Conservation (phyloP, 495 filamentous ascomycete genomes). For the Xylaria intraflava region DNA sequence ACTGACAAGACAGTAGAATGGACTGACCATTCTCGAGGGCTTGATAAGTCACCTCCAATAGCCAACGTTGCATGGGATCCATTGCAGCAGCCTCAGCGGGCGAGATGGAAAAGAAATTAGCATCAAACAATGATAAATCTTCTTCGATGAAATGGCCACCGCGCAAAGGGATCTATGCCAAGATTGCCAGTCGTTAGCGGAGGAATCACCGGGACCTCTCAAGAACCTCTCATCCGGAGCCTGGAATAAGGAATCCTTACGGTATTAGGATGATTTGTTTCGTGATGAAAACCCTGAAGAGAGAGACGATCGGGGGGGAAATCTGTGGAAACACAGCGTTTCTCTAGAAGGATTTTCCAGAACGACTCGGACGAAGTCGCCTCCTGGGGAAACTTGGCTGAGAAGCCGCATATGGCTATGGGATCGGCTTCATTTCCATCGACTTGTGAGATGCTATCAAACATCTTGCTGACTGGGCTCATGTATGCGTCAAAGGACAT, state of each 20-base stretch:
- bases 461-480: too few relatives aligned
- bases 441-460: too few relatives aligned
- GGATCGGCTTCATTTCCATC: conserved; percentile 9
- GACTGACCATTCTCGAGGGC: conserved; percentile 42
- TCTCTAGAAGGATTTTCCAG: conserved; percentile 22
- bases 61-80: conserved; percentile 30
- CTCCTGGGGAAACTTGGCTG: conserved; percentile 23
- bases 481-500: too few relatives aligned
- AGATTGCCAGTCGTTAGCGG: too few relatives aligned
- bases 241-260: too few relatives aligned
- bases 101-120: conserved; percentile 49
- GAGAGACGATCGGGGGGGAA: conserved; percentile 38
- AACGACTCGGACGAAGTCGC: conserved; percentile 34
- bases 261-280: conserved; percentile 7
- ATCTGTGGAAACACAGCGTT: conserved; percentile 27
- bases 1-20: background rate
- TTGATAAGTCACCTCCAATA: conserved; percentile 49
- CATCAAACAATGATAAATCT: conserved; percentile 42
- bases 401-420: conserved; percentile 17
- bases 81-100: conserved; percentile 42
- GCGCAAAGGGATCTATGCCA: conserved; percentile 7
- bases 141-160: conserved; percentile 28
- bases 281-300: conserved; percentile 33
- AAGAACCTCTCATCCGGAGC: too few relatives aligned
- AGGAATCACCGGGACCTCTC: too few relatives aligned